Percentiles rank a stretch among this genome's conserved stretches.
These are phyloP conservation scores for Bolboschoenus planiculmis DNA, from an alignment of 176 grass and related monocot species.

Conservation along the genomic window DNA sequence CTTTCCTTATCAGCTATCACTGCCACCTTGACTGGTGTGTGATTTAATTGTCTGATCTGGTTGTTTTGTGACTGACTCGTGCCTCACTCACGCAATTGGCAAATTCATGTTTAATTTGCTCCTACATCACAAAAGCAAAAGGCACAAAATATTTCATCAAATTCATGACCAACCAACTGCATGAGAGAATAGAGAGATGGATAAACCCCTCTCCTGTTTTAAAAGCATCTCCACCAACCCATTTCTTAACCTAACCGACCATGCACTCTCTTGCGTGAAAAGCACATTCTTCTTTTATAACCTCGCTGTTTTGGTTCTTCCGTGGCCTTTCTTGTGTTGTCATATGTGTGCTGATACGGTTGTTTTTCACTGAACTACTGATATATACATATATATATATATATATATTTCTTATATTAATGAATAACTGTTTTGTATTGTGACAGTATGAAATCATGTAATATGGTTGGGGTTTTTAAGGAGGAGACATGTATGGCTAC, in stretches of 20 bases:
- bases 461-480: too few relatives aligned
- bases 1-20: neutral
- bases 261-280: conserved; percentile 6
- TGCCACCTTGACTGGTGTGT: neutral
- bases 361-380: neutral
- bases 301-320: neutral
- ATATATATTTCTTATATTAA: too few relatives aligned
- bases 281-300: neutral
- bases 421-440: too few relatives aligned
- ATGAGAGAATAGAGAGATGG: neutral
- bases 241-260: neutral
- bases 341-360: neutral
- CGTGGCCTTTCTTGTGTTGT: neutral
- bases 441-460: too few relatives aligned
- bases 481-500: too few relatives aligned
- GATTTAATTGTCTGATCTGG: too few relatives aligned
- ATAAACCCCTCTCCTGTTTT: neutral
- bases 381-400: neutral
- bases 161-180: neutral
- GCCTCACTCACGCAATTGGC: conserved; percentile 4
- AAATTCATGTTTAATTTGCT: conserved; percentile 10
- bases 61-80: neutral
- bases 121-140: neutral
- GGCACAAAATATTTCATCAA: neutral
- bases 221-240: conserved; percentile 3